Conservation (phyloP, 495 filamentous ascomycete genomes). For the Achaetomiella virescens region DNA sequence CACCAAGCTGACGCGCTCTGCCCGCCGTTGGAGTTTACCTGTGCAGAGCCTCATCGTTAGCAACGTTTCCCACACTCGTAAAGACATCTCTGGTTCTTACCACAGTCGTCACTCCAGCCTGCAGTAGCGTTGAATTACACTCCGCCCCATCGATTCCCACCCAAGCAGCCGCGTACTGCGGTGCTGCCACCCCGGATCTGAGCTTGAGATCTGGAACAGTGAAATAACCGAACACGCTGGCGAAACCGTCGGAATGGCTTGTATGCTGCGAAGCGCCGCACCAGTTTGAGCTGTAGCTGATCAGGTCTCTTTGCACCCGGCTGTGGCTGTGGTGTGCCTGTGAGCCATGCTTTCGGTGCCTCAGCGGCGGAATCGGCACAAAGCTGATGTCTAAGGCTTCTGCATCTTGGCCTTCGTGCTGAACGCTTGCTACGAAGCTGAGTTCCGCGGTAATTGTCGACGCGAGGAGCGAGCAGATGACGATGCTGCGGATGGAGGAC, state of each 20-base stretch:
- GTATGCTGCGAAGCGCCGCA: slow-evolving; percentile 27
- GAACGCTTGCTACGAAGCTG: slow-evolving; percentile 18
- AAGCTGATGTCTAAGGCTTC: slow-evolving; percentile 14
- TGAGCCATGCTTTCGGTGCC: slow-evolving; percentile 13
- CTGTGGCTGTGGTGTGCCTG: neutral
- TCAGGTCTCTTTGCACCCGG: slow-evolving; percentile 8
- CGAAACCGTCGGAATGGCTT: slow-evolving; percentile 12
- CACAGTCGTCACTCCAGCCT: slow-evolving; percentile 28
- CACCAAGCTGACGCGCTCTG: slow-evolving; percentile 48
- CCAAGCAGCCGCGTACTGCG: slow-evolving; percentile 28
- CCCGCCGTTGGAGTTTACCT: slow-evolving; percentile 27
- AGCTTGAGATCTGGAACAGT: slow-evolving; percentile 22
- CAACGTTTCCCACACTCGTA: too few relatives aligned
- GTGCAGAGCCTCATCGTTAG: neutral
- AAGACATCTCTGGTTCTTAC: too few relatives aligned
- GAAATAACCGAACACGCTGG: slow-evolving; percentile 23
- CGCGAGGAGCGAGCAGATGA: slow-evolving; percentile 9
- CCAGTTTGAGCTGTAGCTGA: slow-evolving; percentile 29
- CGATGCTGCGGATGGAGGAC: slow-evolving; percentile 11
- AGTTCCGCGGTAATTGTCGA: slow-evolving; percentile 16
- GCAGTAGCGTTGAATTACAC: slow-evolving; percentile 22
- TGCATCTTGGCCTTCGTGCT: slow-evolving; percentile 10
- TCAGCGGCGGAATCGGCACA: slow-evolving; percentile 13
- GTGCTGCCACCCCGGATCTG: slow-evolving; percentile 12
- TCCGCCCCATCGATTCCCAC: slow-evolving; percentile 29